These are phyloP conservation scores for Hyaloraphidium curvatum DNA, from an alignment of 192 early-diverging fungal genomes.

Conservation along the genomic window DNA sequence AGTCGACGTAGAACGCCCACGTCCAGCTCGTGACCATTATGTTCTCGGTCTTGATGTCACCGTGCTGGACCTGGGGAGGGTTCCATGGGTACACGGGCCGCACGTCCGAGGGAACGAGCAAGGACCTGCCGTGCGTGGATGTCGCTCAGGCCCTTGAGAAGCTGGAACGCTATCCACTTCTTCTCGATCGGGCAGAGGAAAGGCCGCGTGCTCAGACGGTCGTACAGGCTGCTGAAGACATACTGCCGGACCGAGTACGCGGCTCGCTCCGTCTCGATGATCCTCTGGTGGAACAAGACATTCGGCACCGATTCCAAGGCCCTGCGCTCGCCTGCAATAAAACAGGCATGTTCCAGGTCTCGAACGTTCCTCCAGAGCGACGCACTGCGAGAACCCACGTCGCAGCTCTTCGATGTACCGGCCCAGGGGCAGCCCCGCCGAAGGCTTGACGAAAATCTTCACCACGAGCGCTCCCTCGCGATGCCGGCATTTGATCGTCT, in stretches of 20 bases:
- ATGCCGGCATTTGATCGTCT: slow-evolving; percentile 71
- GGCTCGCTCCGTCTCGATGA: slow-evolving; percentile 76
- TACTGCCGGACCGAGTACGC: slow-evolving; percentile 78
- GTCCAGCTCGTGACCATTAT: slow-evolving; percentile 89
- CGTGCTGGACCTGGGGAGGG: slow-evolving; percentile 52
- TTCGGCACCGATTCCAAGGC: slow-evolving; percentile 48
- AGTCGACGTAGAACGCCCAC: slow-evolving; percentile 77
- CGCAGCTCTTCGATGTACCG: slow-evolving; percentile 26
- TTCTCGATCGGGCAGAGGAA: slow-evolving; percentile 74
- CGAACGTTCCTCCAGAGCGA: no score
- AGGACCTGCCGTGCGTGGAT: slow-evolving; percentile 41
- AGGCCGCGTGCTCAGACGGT: slow-evolving; percentile 85
- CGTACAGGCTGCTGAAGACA: slow-evolving; percentile 83
- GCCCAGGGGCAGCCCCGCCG: slow-evolving; percentile 31
- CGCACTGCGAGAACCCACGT: not conserved
- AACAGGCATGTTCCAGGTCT: no score
- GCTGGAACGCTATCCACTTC: slow-evolving; percentile 85
- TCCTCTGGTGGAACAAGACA: slow-evolving; percentile 51
- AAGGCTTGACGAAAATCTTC: slow-evolving; percentile 84
- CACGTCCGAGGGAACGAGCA: not conserved
- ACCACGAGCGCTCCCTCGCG: slow-evolving; percentile 67
- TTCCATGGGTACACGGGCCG: not conserved
- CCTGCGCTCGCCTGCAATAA: no score
- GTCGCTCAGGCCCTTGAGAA: slow-evolving; percentile 60
- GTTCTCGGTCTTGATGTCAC: slow-evolving; percentile 94